These are phyloP conservation scores for Penicillium atrosanguineum DNA, from an alignment of 495 filamentous ascomycete species.

Conservation along the genomic window DNA sequence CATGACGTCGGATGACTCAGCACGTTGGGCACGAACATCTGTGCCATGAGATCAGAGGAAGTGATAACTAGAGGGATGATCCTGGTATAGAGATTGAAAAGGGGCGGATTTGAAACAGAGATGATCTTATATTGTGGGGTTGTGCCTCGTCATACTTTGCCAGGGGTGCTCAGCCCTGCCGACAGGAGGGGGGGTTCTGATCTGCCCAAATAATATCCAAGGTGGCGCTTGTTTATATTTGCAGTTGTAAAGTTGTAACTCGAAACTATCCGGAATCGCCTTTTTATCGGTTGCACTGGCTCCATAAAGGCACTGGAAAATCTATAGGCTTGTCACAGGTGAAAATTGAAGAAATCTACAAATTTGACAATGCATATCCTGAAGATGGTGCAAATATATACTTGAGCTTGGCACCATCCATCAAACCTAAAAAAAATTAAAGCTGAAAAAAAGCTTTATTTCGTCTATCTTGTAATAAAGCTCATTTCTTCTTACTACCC, in stretches of 20 bases:
- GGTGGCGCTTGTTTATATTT: background rate
- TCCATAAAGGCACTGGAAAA: background rate
- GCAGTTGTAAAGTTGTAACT: background rate
- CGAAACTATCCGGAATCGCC: background rate
- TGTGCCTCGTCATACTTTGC: background rate
- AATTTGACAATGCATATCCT: background rate
- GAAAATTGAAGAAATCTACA: too few species aligned
- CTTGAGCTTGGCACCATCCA: background rate
- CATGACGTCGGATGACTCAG: slow-evolving; percentile 36
- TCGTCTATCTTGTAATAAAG: slow-evolving; percentile 10
- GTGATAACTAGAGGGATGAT: background rate
- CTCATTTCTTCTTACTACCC: slow-evolving; percentile 44
- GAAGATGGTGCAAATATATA: background rate
- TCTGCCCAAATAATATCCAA: background rate
- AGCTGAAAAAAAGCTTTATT: background rate
- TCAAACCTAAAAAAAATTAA: background rate
- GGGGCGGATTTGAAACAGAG: background rate
- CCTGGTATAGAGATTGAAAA: background rate
- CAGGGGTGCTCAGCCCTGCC: background rate
- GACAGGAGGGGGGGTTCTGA: background rate
- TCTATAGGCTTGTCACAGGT: background rate
- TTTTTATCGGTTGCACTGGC: too few species aligned
- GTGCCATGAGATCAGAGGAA: background rate
- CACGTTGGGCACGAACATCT: slow-evolving; percentile 6
- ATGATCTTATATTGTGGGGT: background rate